Conservation (phyloP, 2,329 filamentous ascomycete genomes). For the Fusarium subglutinans region DNA sequence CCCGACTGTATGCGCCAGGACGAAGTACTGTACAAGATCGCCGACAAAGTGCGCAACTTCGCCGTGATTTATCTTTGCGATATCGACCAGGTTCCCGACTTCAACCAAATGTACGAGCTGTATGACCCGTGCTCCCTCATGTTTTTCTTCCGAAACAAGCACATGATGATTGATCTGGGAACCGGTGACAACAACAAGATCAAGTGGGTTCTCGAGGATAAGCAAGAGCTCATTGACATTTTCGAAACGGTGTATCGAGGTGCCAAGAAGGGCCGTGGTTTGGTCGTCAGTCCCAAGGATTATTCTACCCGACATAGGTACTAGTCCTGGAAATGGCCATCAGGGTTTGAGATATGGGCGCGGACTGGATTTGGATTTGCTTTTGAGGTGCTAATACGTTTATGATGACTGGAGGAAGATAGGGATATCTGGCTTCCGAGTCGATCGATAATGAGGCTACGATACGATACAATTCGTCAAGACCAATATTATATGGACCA, state of each 20-base stretch:
- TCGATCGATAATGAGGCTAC: conserved; percentile 30
- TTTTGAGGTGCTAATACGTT: conserved; percentile 24
- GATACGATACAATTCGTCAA: conserved; percentile 2
- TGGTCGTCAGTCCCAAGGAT: conserved; percentile 94
- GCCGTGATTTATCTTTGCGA: conserved; percentile 94
- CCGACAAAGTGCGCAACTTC: conserved; percentile 93
- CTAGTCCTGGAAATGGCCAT: conserved; percentile 1
- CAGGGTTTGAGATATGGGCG: not conserved
- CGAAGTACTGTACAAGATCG: conserved; percentile 93
- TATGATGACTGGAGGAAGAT: conserved; percentile 3
- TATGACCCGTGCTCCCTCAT: conserved; percentile 95
- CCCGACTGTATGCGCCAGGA: conserved; percentile 79
- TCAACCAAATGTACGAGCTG: conserved; percentile 94
- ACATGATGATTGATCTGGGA: conserved; percentile 98
- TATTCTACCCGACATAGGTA: conserved; percentile 42
- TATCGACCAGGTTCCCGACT: conserved; percentile 88
- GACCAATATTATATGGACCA: not conserved
- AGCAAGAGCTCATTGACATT: conserved; percentile 98
- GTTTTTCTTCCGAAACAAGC: conserved; percentile 98
- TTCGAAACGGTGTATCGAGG: conserved; percentile 97
- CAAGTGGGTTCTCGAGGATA: conserved; percentile 94
- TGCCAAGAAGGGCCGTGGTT: conserved; percentile 96
- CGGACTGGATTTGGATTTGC: conserved; percentile 9
- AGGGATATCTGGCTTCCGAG: conserved; percentile 8
- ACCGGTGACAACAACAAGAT: conserved; percentile 99